Base-by-base conservation (phyloP, 1,284 basidiomycete species). In the Tilletia walkeri region DNA sequence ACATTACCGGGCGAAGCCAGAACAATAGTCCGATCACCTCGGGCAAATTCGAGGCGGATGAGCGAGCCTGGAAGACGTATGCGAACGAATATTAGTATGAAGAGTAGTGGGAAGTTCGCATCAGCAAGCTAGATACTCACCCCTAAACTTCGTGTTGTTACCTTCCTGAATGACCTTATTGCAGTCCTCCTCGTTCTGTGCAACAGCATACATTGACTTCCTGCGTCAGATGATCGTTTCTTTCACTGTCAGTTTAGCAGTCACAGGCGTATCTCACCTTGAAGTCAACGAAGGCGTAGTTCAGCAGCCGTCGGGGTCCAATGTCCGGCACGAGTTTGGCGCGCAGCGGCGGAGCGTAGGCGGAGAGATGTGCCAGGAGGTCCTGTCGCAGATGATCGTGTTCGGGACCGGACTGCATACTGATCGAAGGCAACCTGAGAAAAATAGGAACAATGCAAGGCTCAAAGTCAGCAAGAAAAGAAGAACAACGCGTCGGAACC, bases 151-250 rank as follows among this genome's bases (percentile, higher is more conserved):
- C 5, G 34, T 63, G 59, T 41, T 38, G 38, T 63, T 36, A 0
- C 59, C 59, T 38, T 38, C 3, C 59, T 63, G 9, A 39, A 63
- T 63, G 59, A 39, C 59, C 59, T 63, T 63, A 16, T 63, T 63
- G 59, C 59, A 63, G 5, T 63, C 59, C 18, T 63, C 59, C 39
- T 63, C 59, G 34, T 63, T 63, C 59, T 63, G 59, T 38, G 12
- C 36, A 7, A 18, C n/a, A n/a, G 50, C 50, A 53, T 53, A 10
- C 18, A 53, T 53, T 53, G n/a, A 30, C 18, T 7, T 53, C n/a
- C 9, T 20, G 7, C 24, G n/a, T 30, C 24, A 53, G n/a, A 49
- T 12, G 48, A 12, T n/a, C 48, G 14, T 53, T 53, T 4, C 50
- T 7, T n/a, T 53, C 24, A 7, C 50, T n/a, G 24, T 30, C 24